Base-by-base conservation (phyloP, 2,329 filamentous ascomycete genomes). In the Drechslerella coelobrocha region DNA sequence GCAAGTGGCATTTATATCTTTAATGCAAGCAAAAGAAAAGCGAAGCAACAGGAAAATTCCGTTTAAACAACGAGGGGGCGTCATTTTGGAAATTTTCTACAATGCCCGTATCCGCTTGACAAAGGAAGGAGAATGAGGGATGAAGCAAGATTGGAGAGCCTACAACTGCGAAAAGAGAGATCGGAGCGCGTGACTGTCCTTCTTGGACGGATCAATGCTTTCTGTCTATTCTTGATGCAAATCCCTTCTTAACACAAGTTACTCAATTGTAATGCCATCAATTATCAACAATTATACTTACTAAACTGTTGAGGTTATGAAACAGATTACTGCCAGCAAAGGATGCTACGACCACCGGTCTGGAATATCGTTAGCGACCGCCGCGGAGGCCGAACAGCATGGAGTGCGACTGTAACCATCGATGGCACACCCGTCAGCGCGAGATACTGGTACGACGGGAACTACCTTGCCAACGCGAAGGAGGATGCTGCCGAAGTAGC, bases 401-500 rank as follows among this genome's bases (percentile, higher is more conserved):
- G 68, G 68, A 65, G 53, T 26, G 59, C 48, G 17, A 84, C 84
- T 68, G 91, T 96, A 66, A 86, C 83, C n/a, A 84, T 96, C 65
- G 82, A 85, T 75, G 88, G 87, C 59, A 81, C 83, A 83, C 81
- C 50, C 43, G 84, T 90, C 75, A 78, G 83, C n/a, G 91, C 91
- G 50, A 86, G 91, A 73, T 96, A 87, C 80, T 96, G 91, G 91
- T 96, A 96, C 80, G 92, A 95, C 79, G 91, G 91, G 72, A 87
- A 91, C 78, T 91, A 91, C 77, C 83, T 93, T 79, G 86, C 92
- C 82, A 95, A 95, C 77, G 91, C 91, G 66, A 88, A 86, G 80
- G 92, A 96, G 79, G 92, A 96, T 78, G 92, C 91, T n/a, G 91
- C 92, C 73, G 91, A 96, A 80, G 84, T 89, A 72, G 91, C 91